phyloP scores from a whole-genome alignment of 1,284 basidiomycete species.

The Boletus sp. region DNA sequence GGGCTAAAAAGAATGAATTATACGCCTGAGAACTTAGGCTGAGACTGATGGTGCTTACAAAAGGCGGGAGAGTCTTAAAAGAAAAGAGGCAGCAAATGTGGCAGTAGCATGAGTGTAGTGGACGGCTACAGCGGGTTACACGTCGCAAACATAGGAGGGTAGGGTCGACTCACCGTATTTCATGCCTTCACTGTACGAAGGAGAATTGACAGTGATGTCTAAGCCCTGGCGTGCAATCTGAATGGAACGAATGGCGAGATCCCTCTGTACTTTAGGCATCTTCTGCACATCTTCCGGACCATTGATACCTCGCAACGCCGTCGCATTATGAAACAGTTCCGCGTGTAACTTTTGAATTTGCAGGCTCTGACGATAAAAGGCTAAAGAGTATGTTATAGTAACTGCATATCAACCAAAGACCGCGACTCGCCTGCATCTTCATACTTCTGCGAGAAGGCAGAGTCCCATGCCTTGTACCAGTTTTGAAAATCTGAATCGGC shows the following conservation, averaged over 20 bases:
- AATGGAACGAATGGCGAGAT: slow-evolving; percentile 69
- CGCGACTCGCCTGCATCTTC: slow-evolving; percentile 63
- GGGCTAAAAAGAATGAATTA: slow-evolving; percentile 48
- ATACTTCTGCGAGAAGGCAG: slow-evolving; percentile 75
- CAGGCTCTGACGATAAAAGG: slow-evolving; percentile 79
- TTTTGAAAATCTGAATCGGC: slow-evolving; percentile 65
- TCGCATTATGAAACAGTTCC: slow-evolving; percentile 77
- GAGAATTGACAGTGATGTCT: slow-evolving; percentile 72
- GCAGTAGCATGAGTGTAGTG: slow-evolving; percentile 89
- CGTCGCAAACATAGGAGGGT: neutral
- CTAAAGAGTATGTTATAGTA: slow-evolving; percentile 32
- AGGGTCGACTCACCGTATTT: slow-evolving; percentile 65
- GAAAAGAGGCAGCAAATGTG: slow-evolving; percentile 86
- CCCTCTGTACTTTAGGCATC: slow-evolving; percentile 66
- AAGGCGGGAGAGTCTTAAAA: slow-evolving; percentile 79
- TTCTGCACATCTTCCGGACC: slow-evolving; percentile 72
- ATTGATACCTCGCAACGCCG: slow-evolving; percentile 70
- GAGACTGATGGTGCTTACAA: slow-evolving; percentile 54
- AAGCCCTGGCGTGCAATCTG: slow-evolving; percentile 64
- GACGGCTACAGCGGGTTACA: slow-evolving; percentile 52
- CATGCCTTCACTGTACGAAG: slow-evolving; percentile 82
- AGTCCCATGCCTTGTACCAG: slow-evolving; percentile 77
- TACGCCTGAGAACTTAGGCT: neutral
- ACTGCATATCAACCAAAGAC: neutral
- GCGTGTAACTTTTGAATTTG: slow-evolving; percentile 79